Percentiles rank a stretch among this genome's conserved stretches.
phyloP scores from a whole-genome alignment of 306 rosid species.

The Castanea crenata region DNA sequence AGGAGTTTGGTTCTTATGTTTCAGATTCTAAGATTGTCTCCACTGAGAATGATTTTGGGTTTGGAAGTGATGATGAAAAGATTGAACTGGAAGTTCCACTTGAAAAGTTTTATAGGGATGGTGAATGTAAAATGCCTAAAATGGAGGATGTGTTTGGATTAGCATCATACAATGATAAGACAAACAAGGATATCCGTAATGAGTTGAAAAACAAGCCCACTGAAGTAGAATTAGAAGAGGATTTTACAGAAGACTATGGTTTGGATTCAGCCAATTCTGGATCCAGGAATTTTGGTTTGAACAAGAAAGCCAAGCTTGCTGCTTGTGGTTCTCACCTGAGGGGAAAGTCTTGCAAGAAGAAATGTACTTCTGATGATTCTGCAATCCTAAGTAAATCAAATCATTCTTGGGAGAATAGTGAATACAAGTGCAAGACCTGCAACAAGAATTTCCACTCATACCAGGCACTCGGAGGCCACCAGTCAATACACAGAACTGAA shows the following conservation, averaged over 20 bases:
- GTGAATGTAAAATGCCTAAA: slow-evolving; percentile 17
- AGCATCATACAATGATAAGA: not conserved
- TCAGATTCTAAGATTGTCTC: not conserved
- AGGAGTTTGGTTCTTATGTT: slow-evolving; percentile 2
- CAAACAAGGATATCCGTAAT: not conserved
- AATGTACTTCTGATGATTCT: slow-evolving; percentile 6
- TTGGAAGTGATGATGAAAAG: not conserved
- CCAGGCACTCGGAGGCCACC: slow-evolving; percentile 44
- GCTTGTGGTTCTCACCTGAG: not conserved
- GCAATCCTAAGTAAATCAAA: not conserved
- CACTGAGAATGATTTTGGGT: slow-evolving; percentile 23
- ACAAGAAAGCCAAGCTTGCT: slow-evolving; percentile 11
- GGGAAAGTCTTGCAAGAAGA: slow-evolving; percentile 6
- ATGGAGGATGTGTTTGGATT: not conserved
- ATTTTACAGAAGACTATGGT: not conserved
- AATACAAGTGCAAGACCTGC: slow-evolving; percentile 38
- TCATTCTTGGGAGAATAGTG: slow-evolving; percentile 18
- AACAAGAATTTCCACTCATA: slow-evolving; percentile 27
- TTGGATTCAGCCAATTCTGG: not conserved
- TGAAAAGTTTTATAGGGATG: not conserved
- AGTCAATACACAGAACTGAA: slow-evolving; percentile 26
- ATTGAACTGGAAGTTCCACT: not conserved
- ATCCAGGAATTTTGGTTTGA: slow-evolving; percentile 10
- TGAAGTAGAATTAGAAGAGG: slow-evolving; percentile 9
- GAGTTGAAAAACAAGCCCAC: not conserved